phyloP scores from a whole-genome alignment of 2,329 filamentous ascomycete genomes.

The Elsinoe ampelina region DNA sequence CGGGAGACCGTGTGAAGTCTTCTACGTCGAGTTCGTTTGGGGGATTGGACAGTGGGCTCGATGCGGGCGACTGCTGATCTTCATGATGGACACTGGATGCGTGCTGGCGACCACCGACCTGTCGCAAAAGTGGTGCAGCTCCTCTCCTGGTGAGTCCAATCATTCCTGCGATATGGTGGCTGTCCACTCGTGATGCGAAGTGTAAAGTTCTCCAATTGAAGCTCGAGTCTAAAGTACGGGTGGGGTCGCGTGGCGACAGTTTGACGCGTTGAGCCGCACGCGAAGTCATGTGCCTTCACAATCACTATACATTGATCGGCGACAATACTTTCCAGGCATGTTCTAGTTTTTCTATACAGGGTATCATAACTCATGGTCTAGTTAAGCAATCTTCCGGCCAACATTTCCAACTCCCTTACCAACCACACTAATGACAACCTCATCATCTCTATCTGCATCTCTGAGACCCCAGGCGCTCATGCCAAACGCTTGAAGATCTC shows the following conservation, averaged over 20 bases:
- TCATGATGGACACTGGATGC: slow-evolving; percentile 6
- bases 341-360: slow-evolving; percentile 7
- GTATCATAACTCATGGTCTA: slow-evolving; percentile 16
- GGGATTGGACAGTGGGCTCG: neutral
- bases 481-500: slow-evolving; percentile 82
- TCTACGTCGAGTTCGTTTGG: slow-evolving; percentile 7
- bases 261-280: neutral
- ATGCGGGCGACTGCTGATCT: neutral
- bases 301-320: neutral
- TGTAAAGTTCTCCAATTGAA: neutral
- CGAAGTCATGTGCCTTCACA: neutral
- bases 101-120: neutral
- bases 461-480: slow-evolving; percentile 84
- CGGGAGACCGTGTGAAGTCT: neutral
- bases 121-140: neutral
- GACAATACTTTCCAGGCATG: neutral
- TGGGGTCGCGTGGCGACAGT: neutral
- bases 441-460: slow-evolving; percentile 52
- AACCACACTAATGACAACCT: slow-evolving; percentile 83
- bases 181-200: neutral
- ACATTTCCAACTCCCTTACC: slow-evolving; percentile 91
- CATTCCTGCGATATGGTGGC: neutral
- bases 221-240: neutral
- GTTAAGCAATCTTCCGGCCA: slow-evolving; percentile 68
- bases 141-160: neutral